Conservation (phyloP, 805 yeast genomes). For the Schwanniomyces vanrijiae region DNA sequence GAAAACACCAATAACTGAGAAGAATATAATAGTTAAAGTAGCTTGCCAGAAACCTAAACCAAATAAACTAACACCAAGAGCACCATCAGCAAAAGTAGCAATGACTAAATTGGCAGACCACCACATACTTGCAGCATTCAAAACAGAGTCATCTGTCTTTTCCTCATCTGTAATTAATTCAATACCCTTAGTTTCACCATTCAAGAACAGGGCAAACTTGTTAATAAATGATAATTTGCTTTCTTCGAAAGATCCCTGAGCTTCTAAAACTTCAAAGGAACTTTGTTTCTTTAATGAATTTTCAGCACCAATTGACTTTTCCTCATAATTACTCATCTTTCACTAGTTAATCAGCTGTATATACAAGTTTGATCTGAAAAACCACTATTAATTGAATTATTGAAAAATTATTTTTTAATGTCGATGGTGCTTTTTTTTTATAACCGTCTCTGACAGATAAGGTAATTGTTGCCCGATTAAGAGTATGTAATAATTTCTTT, state of each 20-base stretch:
- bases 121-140: constrained; percentile 86
- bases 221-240: constrained; percentile 27
- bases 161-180: constrained; percentile 80
- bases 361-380: neutral
- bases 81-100: constrained; percentile 81
- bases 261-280: neutral
- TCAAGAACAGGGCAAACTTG: constrained; percentile 33
- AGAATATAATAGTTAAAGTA: constrained; percentile 65
- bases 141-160: constrained; percentile 63
- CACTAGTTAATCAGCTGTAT: neutral
- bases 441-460: neutral
- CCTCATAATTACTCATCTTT: neutral
- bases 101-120: constrained; percentile 85
- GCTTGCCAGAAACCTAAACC: constrained; percentile 74
- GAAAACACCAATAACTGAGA: constrained; percentile 66
- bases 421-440: neutral
- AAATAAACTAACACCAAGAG: constrained; percentile 55
- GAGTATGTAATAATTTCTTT: neutral
- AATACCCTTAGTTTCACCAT: constrained; percentile 64
- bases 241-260: neutral
- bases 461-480: neutral
- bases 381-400: neutral
- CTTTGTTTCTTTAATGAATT: neutral
- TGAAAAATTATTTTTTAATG: neutral
- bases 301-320: neutral